Evolutionary conservation across 768 basidiomycete species (phyloP).

Genomic region (Tulasnella sp.): DNA sequence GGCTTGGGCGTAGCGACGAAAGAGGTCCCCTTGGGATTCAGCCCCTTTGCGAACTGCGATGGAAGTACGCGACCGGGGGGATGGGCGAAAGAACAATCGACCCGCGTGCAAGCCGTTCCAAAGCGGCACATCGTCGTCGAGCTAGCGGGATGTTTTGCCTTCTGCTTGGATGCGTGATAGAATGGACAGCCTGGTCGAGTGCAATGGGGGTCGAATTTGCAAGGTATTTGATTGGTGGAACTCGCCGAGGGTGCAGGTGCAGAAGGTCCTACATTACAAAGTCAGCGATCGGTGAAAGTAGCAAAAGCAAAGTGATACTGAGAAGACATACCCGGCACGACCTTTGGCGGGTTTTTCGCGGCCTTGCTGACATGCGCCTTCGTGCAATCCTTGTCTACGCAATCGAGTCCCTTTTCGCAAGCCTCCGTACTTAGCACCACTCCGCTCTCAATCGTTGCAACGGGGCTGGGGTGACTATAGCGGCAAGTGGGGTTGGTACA

Average conservation of each 20-base stretch:
- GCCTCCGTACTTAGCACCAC: constrained; percentile 92
- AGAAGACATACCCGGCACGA: constrained; percentile 35
- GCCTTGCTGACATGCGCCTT: constrained; percentile 92
- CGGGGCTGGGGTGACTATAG: constrained; percentile 95
- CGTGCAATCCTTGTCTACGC: constrained; percentile 92
- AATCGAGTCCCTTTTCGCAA: constrained; percentile 86
- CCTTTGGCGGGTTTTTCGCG: constrained; percentile 65
- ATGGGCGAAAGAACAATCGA: constrained; percentile 87
- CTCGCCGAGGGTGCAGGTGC: constrained; percentile 38
- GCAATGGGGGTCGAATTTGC: constrained; percentile 72
- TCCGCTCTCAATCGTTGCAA: constrained; percentile 92
- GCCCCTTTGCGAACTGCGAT: constrained; percentile 76
- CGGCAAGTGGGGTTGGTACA: constrained; percentile 89
- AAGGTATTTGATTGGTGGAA: constrained; percentile 47
- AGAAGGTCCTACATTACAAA: constrained; percentile 18
- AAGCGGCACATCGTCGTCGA: constrained; percentile 67
- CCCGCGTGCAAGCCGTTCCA: constrained; percentile 82
- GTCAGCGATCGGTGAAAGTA: constrained; percentile 7
- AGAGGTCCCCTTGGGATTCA: constrained; percentile 41
- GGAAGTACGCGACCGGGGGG: constrained; percentile 85
- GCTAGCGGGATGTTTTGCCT: constrained; percentile 10
- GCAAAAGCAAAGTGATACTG: constrained; percentile 27
- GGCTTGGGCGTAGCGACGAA: not conserved
- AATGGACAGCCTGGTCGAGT: constrained; percentile 71
- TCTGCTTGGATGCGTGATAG: constrained; percentile 58